Conservation (phyloP, 805 yeast genomes). For the Ogataea ganodermae region DNA sequence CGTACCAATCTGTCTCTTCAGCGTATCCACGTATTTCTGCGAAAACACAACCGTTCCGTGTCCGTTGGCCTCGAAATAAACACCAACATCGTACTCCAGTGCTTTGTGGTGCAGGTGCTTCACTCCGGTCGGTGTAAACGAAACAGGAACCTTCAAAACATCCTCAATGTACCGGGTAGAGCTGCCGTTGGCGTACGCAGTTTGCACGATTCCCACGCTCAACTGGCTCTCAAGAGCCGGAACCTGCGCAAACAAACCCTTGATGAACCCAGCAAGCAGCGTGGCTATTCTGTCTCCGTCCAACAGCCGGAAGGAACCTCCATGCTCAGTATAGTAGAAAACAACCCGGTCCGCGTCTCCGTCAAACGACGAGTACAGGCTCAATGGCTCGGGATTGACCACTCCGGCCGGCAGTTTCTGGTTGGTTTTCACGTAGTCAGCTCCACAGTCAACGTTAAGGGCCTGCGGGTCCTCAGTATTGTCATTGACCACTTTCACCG, state of each 20-base stretch:
- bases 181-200: constrained; percentile 96
- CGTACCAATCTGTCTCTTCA: constrained; percentile 38
- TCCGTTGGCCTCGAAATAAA: constrained; percentile 98
- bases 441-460: constrained; percentile 85
- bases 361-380: constrained; percentile 81
- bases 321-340: constrained; percentile 58
- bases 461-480: constrained; percentile 52
- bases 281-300: constrained; percentile 97
- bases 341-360: constrained; percentile 98
- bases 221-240: constrained; percentile 35
- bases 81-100: constrained; percentile 80
- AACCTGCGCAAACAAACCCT: constrained; percentile 47
- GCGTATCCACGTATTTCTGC: constrained; percentile 46
- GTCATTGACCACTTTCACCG: constrained; percentile 52
- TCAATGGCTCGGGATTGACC: constrained; percentile 39
- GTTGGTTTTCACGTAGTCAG: constrained; percentile 91
- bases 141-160: constrained; percentile 70
- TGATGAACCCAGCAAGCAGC: constrained; percentile 67
- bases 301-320: constrained; percentile 50
- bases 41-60: constrained; percentile 94
- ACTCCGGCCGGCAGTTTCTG: constrained; percentile 74
- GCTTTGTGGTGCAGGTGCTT: constrained; percentile 96
- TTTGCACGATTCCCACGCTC: constrained; percentile 81
- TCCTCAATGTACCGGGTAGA: constrained; percentile 73
- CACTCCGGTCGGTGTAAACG: constrained; percentile 93